Base-by-base conservation (phyloP, 2,329 filamentous ascomycete species). In the Cercospora zeae-maydis region DNA sequence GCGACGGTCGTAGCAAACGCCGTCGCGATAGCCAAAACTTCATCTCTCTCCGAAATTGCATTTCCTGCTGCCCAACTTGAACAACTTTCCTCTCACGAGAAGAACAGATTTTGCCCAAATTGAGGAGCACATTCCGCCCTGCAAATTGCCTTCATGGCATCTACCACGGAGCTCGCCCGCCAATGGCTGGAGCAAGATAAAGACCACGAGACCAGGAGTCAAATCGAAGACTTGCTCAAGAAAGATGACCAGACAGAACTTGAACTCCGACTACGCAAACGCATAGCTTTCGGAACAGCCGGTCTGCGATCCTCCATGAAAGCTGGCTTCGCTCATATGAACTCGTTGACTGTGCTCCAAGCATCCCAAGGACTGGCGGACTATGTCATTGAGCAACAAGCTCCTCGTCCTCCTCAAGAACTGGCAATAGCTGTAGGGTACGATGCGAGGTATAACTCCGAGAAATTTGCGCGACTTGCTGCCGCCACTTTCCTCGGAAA, bases 261-360 rank as follows among this genome's bases (percentile, higher is more conserved):
- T 5, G 80, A 85, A 64, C 76, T 75, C 60, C 80, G 83, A 42
- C 79, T 88, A 21, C 75, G 78, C 3, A 78, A 79, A 27, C 81
- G 84, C 27, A 87, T 88, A 63, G 80, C 84, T 49, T 88, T 88
- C 67, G 85, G 85, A 24, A 88, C 84, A 5, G 84, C 84, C 39
- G 86, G 86, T 45, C 78, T 88, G 8, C 80, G 86, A 51, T 84
- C 84, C n/a, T 80, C 81, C 37, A 88, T 88, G 86, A 82, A 85
- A 68, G 86, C 85, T 49, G 86, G 86, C 4, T 88, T 87, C 72
- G 80, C 85, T 3, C 71, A 75, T 58, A 76, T 77, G 74, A 77
- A 77, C 63, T 64, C 66, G 8, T 63, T 75, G 52, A 77, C 74
- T 0, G 75, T 77, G 9, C 71, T 77, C 0, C 74, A 88, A 75